Evolutionary conservation across 139 green algal genomes (phyloP).

Genomic region (Coelastrella sp.): DNA sequence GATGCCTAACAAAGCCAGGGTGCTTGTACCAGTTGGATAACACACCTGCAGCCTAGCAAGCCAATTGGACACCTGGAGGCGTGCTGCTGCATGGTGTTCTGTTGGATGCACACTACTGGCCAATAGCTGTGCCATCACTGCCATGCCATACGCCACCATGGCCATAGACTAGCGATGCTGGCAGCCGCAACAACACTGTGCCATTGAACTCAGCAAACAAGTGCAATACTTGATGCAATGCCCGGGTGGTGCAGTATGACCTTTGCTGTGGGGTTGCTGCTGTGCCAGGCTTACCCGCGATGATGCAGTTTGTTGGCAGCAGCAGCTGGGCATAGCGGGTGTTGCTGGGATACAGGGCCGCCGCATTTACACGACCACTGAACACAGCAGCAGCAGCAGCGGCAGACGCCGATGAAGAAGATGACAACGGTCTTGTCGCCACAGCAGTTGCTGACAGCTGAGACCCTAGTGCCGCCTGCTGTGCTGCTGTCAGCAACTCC

Average conservation of each 20-base stretch:
- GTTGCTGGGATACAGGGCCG: slow-evolving; percentile 13
- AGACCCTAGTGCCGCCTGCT: neutral
- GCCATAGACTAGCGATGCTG: no score
- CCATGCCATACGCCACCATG: no score
- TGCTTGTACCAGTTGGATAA: no score
- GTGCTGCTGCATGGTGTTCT: no score
- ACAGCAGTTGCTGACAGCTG: neutral
- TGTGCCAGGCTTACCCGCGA: neutral
- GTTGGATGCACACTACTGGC: no score
- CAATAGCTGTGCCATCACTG: no score
- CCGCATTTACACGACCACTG: neutral
- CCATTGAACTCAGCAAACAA: no score
- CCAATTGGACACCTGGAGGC: no score
- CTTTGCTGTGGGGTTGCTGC: no score
- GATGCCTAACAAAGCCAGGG: no score
- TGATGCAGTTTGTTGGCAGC: neutral
- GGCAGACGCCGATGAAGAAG: neutral
- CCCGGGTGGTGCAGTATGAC: neutral
- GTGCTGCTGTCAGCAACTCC: slow-evolving; percentile 1
- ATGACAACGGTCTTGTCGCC: neutral
- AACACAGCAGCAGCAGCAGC: neutral
- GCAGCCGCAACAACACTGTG: no score
- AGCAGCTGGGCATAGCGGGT: slow-evolving; percentile 26
- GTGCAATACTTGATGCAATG: neutral
- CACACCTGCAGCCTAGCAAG: no score